phyloP scores from a whole-genome alignment of 2,329 filamentous ascomycete species.

The Fusarium redolens region DNA sequence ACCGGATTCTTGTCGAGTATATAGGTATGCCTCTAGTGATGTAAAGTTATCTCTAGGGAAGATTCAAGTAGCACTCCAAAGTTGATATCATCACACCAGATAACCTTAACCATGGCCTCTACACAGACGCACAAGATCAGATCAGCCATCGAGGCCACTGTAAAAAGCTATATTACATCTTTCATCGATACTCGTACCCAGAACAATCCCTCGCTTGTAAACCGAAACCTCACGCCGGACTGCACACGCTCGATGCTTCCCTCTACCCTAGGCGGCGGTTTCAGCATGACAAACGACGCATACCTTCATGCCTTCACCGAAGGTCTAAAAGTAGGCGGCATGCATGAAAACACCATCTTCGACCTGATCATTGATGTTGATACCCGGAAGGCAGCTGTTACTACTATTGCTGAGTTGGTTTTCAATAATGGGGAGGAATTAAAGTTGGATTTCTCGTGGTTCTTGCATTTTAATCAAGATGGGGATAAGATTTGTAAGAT shows the following conservation, averaged over 20 bases:
- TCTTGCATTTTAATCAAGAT: slow-evolving; percentile 18
- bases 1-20: neutral
- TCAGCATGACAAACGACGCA: slow-evolving; percentile 12
- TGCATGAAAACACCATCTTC: neutral
- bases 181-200: slow-evolving; percentile 14
- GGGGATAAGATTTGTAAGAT: slow-evolving; percentile 20
- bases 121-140: neutral
- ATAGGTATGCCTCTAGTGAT: neutral
- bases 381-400: slow-evolving; percentile 8
- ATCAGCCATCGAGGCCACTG: slow-evolving; percentile 9
- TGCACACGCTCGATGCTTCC: slow-evolving; percentile 24
- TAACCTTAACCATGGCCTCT: neutral
- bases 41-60: neutral
- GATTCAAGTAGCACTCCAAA: neutral
- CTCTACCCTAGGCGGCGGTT: neutral
- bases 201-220: slow-evolving; percentile 8
- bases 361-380: slow-evolving; percentile 18
- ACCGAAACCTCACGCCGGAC: slow-evolving; percentile 1
- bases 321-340: slow-evolving; percentile 7
- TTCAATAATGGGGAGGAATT: slow-evolving; percentile 1
- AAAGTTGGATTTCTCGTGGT: slow-evolving; percentile 21
- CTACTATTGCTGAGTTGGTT: slow-evolving; percentile 1
- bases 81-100: neutral
- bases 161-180: slow-evolving; percentile 3
- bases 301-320: slow-evolving; percentile 11